A percentile compares a stretch with the other conserved stretches of the same genome.
These are phyloP conservation scores for Microcyclospora pomicola DNA, from an alignment of 2,329 filamentous ascomycete species.

Conservation along the genomic window DNA sequence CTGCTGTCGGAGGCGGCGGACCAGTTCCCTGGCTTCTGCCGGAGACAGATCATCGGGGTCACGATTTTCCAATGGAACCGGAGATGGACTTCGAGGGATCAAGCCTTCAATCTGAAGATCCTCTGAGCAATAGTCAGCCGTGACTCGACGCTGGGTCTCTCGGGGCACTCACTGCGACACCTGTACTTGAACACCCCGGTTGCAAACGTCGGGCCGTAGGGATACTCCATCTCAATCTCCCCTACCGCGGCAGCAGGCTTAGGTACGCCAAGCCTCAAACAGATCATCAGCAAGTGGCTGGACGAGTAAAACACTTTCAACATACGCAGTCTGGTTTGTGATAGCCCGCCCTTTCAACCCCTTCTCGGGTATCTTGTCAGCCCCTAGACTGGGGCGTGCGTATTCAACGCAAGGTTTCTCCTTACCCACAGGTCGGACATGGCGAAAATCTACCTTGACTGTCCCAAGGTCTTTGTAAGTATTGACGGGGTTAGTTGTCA, in stretches of 20 bases:
- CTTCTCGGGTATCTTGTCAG: constrained; percentile 11
- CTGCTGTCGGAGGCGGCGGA: constrained; percentile 6
- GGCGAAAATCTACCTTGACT: constrained; percentile 4
- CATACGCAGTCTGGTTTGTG: constrained; percentile 12
- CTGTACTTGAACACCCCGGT: constrained; percentile 16
- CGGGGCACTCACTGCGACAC: constrained; percentile 10
- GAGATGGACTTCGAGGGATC: constrained; percentile 14
- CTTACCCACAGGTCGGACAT: neutral
- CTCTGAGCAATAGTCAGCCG: constrained; percentile 3
- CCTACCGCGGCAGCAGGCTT: neutral
- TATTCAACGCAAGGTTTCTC: neutral
- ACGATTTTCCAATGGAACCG: constrained; percentile 14
- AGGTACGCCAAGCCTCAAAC: neutral
- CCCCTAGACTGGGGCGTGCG: neutral
- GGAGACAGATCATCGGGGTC: constrained; percentile 12
- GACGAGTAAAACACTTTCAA: neutral
- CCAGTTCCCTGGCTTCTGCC: constrained; percentile 14
- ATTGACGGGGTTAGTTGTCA: neutral
- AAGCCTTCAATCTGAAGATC: constrained; percentile 18
- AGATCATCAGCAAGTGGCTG: neutral
- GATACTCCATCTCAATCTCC: constrained; percentile 1
- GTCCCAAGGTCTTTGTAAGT: constrained; percentile 8
- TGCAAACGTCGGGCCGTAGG: constrained; percentile 10
- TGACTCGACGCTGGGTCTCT: neutral
- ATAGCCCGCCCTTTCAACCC: constrained; percentile 16